Evolutionary conservation across 805 yeast genomes (phyloP).

Genomic region (Zygoascus biomembranicola): DNA sequence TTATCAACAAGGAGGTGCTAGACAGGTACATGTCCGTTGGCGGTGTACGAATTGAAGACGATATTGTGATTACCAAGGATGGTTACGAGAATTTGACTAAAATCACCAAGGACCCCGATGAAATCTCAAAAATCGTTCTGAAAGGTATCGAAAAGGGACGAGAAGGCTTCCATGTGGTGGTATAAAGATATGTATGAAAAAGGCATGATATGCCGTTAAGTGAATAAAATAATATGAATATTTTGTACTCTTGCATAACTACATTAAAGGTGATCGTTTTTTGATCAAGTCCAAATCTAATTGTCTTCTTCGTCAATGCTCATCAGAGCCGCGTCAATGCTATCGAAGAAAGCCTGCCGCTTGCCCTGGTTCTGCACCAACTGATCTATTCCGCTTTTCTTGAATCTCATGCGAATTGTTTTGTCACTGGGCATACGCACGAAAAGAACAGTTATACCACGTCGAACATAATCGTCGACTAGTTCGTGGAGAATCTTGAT

Average conservation of each 20-base stretch:
- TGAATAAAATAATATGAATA: no score
- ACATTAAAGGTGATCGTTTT: no score
- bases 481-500: slow-evolving; percentile 61
- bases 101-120: slow-evolving; percentile 79
- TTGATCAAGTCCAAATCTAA: not conserved
- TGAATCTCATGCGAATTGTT: slow-evolving; percentile 42
- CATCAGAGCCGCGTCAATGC: slow-evolving; percentile 49
- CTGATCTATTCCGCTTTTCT: slow-evolving; percentile 46
- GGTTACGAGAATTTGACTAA: slow-evolving; percentile 79
- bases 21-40: slow-evolving; percentile 82
- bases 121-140: slow-evolving; percentile 67
- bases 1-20: slow-evolving; percentile 55
- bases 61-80: slow-evolving; percentile 62
- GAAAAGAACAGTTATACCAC: slow-evolving; percentile 51
- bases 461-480: slow-evolving; percentile 43
- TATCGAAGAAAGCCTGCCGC: slow-evolving; percentile 35
- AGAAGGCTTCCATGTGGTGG: slow-evolving; percentile 53
- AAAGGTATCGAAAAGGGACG: slow-evolving; percentile 54
- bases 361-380: slow-evolving; percentile 26
- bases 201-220: no score
- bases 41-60: slow-evolving; percentile 97
- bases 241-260: no score
- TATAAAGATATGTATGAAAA: slow-evolving; percentile 16
- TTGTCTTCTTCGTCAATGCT: slow-evolving; percentile 12
- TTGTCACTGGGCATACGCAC: slow-evolving; percentile 47